Evolutionary conservation across 192 early-diverging fungal genomes (phyloP).

Genomic region (Coemansia sp.): DNA sequence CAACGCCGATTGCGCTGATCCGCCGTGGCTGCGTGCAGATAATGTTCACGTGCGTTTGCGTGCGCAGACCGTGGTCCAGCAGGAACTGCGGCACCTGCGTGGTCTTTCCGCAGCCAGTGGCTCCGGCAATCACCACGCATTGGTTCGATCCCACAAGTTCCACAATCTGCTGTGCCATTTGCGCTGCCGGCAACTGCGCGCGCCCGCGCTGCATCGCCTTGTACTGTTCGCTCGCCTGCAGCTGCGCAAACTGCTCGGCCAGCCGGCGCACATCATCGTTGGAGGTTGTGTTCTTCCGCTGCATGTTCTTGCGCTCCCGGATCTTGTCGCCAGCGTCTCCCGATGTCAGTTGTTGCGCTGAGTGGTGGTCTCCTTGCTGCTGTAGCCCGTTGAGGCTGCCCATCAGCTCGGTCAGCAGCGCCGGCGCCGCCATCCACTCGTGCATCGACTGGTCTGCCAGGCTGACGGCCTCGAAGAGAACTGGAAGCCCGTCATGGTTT

Average conservation of each 20-base stretch:
- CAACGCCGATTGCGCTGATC: constrained; percentile 73
- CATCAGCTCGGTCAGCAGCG: constrained; percentile 32
- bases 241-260: constrained; percentile 16
- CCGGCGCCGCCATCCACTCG: constrained; percentile 31
- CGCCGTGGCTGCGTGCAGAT: constrained; percentile 91
- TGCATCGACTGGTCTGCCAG: constrained; percentile 57
- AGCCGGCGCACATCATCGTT: constrained; percentile 11
- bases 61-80: constrained; percentile 65
- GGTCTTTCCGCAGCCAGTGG: constrained; percentile 59
- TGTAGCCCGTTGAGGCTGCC: too few relatives aligned
- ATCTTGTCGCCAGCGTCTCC: too few relatives aligned
- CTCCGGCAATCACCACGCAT: constrained; percentile 43
- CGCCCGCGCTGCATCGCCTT: constrained; percentile 29
- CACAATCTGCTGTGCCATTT: constrained; percentile 2
- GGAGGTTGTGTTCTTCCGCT: background rate
- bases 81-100: constrained; percentile 90
- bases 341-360: too few relatives aligned
- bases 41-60: constrained; percentile 58
- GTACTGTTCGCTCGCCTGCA: constrained; percentile 14
- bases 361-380: too few relatives aligned
- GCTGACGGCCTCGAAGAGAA: constrained; percentile 64
- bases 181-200: constrained; percentile 23
- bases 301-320: too few relatives aligned
- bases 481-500: constrained; percentile 33
- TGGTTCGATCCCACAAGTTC: constrained; percentile 7